These are phyloP conservation scores for Excoecaria cochinchinensis DNA, from an alignment of 345 rosid species.

Conservation along the genomic window DNA sequence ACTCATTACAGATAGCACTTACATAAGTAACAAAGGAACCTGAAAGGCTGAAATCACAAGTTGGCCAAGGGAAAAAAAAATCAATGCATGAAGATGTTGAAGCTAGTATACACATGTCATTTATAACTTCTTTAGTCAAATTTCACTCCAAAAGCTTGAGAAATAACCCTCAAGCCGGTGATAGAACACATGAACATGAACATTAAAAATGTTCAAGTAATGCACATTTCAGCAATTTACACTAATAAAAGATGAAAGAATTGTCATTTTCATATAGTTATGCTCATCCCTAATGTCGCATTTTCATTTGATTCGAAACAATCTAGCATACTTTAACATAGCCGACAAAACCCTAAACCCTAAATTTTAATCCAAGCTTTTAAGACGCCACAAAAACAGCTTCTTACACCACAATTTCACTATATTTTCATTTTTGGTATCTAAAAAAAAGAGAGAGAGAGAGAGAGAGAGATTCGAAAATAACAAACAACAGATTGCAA, in stretches of 20 bases:
- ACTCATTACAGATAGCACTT: not conserved
- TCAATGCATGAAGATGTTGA: not conserved
- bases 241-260: not conserved
- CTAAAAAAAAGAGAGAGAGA: not conserved
- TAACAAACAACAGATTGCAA: not conserved
- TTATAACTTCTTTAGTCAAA: not conserved
- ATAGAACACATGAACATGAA: not conserved
- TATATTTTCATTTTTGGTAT: not conserved
- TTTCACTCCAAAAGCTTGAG: not conserved
- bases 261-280: not conserved
- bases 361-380: constrained; percentile 5
- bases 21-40: not conserved
- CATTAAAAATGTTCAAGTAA: not conserved
- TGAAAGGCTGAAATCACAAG: not conserved
- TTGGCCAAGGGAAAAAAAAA: not conserved
- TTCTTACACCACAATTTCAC: constrained; percentile 5
- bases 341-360: constrained; percentile 40
- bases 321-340: not conserved
- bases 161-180: not conserved
- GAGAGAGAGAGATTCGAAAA: not conserved
- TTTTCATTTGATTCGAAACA: not conserved
- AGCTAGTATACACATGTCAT: not conserved
- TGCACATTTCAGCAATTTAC: not conserved
- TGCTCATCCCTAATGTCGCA: not conserved
- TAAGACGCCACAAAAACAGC: not conserved